Conservation (phyloP, 164 flowering plant genomes). For the Cinnamomum chago region DNA sequence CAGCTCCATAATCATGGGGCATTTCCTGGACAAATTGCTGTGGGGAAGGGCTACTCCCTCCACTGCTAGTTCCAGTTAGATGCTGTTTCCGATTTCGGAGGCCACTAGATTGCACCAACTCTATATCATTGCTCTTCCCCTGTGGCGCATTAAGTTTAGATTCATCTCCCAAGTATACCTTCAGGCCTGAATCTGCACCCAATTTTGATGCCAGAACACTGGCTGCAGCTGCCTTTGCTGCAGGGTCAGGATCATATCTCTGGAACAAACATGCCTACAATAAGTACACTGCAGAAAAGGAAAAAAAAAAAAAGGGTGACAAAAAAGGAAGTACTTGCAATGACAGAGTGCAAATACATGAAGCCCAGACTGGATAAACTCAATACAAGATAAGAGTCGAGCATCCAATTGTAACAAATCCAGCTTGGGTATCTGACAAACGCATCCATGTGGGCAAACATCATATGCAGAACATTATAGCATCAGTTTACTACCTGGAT, state of each 20-base stretch:
- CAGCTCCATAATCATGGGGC: conserved; percentile 22
- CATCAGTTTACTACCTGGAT: conserved; percentile 59
- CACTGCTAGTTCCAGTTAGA: conserved; percentile 39
- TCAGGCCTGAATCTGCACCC: conserved; percentile 93
- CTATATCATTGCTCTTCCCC: conserved; percentile 74
- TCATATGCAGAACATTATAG: background rate
- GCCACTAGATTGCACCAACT: conserved; percentile 55
- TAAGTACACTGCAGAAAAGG: background rate
- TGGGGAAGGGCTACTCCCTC: conserved; percentile 29
- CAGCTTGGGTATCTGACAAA: background rate
- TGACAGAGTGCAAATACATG: background rate
- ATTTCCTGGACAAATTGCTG: conserved; percentile 36
- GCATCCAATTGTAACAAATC: background rate
- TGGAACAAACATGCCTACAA: conserved; percentile 21
- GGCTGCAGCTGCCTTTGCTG: conserved; percentile 98
- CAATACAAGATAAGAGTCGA: background rate
- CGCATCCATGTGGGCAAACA: background rate
- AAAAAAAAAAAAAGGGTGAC: background rate
- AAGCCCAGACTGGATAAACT: background rate
- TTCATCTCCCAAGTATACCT: conserved; percentile 64
- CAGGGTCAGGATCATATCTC: conserved; percentile 95
- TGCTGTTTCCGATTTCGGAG: conserved; percentile 63
- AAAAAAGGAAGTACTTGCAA: background rate
- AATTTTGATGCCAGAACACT: conserved; percentile 83
- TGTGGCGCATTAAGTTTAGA: conserved; percentile 23